Percentiles rank a stretch among this genome's conserved stretches.
These are phyloP conservation scores for Diaporthe sp. DNA, from an alignment of 2,329 filamentous ascomycete species.

Conservation along the genomic window DNA sequence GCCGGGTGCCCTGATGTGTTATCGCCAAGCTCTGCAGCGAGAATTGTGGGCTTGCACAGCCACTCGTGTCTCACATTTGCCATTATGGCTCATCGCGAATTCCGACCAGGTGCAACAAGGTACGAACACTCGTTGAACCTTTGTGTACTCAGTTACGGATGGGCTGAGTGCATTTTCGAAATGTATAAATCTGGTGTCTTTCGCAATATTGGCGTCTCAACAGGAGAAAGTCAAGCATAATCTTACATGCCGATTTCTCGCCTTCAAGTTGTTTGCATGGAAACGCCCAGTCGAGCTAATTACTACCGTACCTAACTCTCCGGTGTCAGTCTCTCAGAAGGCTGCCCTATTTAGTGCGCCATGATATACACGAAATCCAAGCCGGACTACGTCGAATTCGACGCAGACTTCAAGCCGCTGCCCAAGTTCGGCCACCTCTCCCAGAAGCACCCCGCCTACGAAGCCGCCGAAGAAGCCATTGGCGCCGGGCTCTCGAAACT, in stretches of 20 bases:
- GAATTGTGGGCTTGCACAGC: not conserved
- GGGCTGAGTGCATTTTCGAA: not conserved
- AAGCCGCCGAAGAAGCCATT: not conserved
- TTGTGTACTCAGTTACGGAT: too few relatives aligned
- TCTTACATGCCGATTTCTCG: not conserved
- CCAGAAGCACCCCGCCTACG: constrained; percentile 1
- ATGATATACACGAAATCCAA: constrained; percentile 1
- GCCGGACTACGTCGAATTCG: not conserved
- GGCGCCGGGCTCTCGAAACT: not conserved
- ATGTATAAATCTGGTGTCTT: not conserved
- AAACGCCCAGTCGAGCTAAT: not conserved
- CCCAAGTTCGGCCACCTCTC: constrained; percentile 6
- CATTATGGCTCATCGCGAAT: not conserved
- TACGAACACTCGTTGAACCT: not conserved
- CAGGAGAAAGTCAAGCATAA: too few relatives aligned
- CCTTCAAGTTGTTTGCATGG: not conserved
- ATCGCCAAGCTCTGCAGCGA: not conserved
- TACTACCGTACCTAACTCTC: not conserved
- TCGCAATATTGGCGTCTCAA: not conserved
- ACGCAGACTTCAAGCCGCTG: not conserved
- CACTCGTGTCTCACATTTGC: not conserved
- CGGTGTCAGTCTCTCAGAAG: not conserved
- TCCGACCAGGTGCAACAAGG: not conserved
- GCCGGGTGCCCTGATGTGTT: not conserved
- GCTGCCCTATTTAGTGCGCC: not conserved